These are phyloP conservation scores for Phalaenopsis hybrid DNA, from an alignment of 116 monocot genomes.

Conservation along the genomic window DNA sequence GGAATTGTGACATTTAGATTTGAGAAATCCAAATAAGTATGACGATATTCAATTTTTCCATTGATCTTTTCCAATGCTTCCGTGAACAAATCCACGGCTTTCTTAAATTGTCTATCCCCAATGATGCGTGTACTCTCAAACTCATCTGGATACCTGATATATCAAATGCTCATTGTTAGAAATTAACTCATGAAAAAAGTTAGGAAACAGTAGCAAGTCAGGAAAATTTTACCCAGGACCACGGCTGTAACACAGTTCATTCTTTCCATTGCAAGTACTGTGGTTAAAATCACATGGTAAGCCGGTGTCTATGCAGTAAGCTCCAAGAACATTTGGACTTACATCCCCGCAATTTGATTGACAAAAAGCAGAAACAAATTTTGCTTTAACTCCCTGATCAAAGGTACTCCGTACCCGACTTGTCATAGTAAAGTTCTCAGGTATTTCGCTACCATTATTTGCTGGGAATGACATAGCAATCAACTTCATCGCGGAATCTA, in stretches of 20 bases:
- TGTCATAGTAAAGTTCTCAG: constrained; percentile 36
- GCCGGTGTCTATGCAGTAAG: constrained; percentile 93
- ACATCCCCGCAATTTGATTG: constrained; percentile 99
- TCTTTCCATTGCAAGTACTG: constrained; percentile 96
- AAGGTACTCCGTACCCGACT: constrained; percentile 47
- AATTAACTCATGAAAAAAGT: background rate
- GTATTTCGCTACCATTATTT: constrained; percentile 54
- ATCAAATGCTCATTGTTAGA: background rate
- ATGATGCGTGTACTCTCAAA: constrained; percentile 97
- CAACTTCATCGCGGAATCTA: constrained; percentile 48
- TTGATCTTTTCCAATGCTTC: constrained; percentile 57
- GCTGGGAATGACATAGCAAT: constrained; percentile 70
- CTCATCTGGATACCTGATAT: constrained; percentile 83
- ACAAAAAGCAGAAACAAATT: constrained; percentile 94
- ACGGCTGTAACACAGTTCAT: constrained; percentile 97
- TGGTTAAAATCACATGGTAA: constrained; percentile 94
- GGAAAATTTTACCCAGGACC: constrained; percentile 67
- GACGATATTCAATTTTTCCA: constrained; percentile 77
- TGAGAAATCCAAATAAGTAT: constrained; percentile 70
- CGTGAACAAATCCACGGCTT: constrained; percentile 77
- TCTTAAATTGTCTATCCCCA: constrained; percentile 77
- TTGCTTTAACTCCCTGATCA: constrained; percentile 39
- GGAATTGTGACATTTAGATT: constrained; percentile 59
- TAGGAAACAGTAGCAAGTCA: background rate
- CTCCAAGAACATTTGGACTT: constrained; percentile 90